Conservation (phyloP, 805 yeast species). For the Metschnikowia orientalis region DNA sequence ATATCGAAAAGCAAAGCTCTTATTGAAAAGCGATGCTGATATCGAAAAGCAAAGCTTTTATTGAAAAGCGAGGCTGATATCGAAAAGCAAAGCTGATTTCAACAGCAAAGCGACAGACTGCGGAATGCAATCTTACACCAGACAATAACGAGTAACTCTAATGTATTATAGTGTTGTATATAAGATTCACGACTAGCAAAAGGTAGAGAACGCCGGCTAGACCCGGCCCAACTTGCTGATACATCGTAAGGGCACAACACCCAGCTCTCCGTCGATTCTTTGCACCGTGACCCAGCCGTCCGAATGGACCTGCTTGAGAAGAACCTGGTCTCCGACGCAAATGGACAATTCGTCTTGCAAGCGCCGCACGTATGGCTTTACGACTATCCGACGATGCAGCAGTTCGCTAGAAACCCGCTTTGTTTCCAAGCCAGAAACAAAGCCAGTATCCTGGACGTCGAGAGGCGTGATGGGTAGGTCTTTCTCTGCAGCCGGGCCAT, state of each 20-base stretch:
- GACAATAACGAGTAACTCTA: too few relatives aligned
- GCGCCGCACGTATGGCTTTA: constrained; percentile 24
- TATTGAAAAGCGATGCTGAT: too few relatives aligned
- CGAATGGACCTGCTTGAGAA: constrained; percentile 21
- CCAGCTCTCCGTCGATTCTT: constrained; percentile 17
- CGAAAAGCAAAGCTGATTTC: too few relatives aligned
- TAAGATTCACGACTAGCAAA: too few relatives aligned
- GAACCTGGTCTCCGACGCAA: constrained; percentile 28
- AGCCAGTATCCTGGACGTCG: constrained; percentile 4
- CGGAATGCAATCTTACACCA: too few relatives aligned
- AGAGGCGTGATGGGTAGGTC: constrained; percentile 21
- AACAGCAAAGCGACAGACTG: too few relatives aligned
- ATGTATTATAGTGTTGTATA: constrained; percentile 14
- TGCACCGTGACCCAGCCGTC: constrained; percentile 40
- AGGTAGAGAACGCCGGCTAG: too few relatives aligned
- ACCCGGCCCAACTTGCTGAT: too few relatives aligned
- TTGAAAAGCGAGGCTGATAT: too few relatives aligned
- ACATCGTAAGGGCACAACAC: constrained; percentile 30
- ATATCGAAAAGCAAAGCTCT: too few relatives aligned
- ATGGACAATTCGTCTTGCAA: constrained; percentile 34
- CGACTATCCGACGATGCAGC: constrained; percentile 16
- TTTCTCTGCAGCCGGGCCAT: too few relatives aligned
- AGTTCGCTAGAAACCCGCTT: neutral
- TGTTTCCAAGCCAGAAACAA: neutral
- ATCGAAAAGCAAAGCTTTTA: too few relatives aligned